Percentiles rank a stretch among this genome's conserved stretches.
Conservation (phyloP, 2,329 filamentous ascomycete species). For the Diaporthe humulicola region DNA sequence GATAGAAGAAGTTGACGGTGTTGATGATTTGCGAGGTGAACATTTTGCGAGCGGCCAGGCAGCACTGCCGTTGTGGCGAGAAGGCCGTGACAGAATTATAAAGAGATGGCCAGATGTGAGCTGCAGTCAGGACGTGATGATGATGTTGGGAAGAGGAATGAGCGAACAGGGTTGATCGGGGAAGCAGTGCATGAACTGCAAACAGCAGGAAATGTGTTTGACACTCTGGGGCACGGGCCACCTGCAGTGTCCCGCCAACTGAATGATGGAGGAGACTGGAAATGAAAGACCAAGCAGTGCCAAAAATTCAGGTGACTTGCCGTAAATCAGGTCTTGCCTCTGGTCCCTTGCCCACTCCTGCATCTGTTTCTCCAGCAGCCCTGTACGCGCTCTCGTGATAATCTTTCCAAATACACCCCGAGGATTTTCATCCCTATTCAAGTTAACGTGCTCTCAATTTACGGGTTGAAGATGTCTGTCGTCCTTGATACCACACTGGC, state of each 20-base stretch:
- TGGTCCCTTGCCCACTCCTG: too few species aligned
- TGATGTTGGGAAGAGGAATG: not conserved
- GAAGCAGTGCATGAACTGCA: not conserved
- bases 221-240: not conserved
- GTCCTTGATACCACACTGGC: too few species aligned
- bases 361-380: too few species aligned
- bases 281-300: not conserved
- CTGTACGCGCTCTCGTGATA: too few species aligned
- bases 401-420: too few species aligned
- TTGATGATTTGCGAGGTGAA: not conserved
- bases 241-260: not conserved
- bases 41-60: not conserved
- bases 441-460: too few species aligned
- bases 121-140: not conserved
- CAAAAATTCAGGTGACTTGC: too few species aligned
- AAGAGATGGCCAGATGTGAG: not conserved
- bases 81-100: not conserved
- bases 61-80: not conserved
- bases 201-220: not conserved
- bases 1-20: not conserved
- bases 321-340: too few species aligned
- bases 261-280: not conserved
- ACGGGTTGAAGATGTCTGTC: too few species aligned
- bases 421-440: too few species aligned
- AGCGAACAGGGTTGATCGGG: too few species aligned